Percentiles rank a stretch among this genome's conserved stretches.
Conservation (phyloP, 78 protist genomes). For the Dictyostelium citrinum region DNA sequence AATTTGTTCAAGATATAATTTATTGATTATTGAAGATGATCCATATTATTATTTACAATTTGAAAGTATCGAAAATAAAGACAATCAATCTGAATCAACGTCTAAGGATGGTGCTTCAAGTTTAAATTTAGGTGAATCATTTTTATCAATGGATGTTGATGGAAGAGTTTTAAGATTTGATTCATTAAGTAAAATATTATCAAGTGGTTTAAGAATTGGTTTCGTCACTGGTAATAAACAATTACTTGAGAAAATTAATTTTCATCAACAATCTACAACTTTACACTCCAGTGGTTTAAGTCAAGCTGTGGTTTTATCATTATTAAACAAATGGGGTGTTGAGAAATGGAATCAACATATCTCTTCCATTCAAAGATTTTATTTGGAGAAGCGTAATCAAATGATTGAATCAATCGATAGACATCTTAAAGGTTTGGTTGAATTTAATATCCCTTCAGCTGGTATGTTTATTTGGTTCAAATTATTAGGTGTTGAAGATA, state of each 20-base stretch:
- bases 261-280: constrained; percentile 68
- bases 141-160: constrained; percentile 87
- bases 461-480: constrained; percentile 93
- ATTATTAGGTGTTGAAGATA: constrained; percentile 68
- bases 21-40: constrained; percentile 95
- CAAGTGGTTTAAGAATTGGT: constrained; percentile 92
- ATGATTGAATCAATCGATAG: neutral
- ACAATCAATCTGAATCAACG: neutral
- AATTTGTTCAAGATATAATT: constrained; percentile 68
- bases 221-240: constrained; percentile 79
- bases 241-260: constrained; percentile 73
- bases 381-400: constrained; percentile 45
- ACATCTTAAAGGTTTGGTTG: constrained; percentile 83
- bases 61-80: neutral
- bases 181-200: constrained; percentile 87
- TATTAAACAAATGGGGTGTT: constrained; percentile 37
- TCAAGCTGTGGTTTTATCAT: constrained; percentile 20
- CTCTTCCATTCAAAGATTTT: constrained; percentile 27
- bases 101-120: neutral
- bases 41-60: constrained; percentile 92
- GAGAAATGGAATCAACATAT: constrained; percentile 76
- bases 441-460: constrained; percentile 74
- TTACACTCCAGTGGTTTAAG: constrained; percentile 79
- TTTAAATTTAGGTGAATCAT: neutral
- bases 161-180: constrained; percentile 93